Conservation (phyloP, 495 filamentous ascomycete species). For the Lasiosphaeria ovina region DNA sequence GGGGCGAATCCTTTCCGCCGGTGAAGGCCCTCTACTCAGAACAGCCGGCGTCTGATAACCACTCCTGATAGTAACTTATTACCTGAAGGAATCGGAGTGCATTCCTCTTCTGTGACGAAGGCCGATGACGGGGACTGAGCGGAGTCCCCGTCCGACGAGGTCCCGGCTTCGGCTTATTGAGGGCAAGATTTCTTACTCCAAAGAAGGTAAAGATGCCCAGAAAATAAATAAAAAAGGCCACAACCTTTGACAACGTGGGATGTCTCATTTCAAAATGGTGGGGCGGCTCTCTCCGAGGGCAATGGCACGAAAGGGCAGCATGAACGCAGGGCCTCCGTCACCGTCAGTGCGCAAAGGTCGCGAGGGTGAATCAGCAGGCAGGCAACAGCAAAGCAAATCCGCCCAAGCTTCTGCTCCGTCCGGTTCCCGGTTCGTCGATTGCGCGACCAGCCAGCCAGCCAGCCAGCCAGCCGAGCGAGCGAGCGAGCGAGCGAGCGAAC, state of each 20-base stretch:
- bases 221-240: neutral
- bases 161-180: neutral
- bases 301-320: neutral
- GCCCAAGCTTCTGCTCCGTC: slow-evolving; percentile 6
- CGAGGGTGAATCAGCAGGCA: neutral
- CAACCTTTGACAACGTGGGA: neutral
- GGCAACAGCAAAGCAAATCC: neutral
- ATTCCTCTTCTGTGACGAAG: neutral
- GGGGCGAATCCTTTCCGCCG: neutral
- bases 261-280: neutral
- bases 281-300: neutral
- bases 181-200: too few relatives aligned
- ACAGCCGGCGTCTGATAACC: neutral
- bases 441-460: too few relatives aligned
- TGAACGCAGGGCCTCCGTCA: slow-evolving; percentile 2
- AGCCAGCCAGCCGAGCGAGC: too few relatives aligned
- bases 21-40: neutral
- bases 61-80: neutral
- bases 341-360: slow-evolving; percentile 9
- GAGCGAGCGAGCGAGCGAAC: too few relatives aligned
- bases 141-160: neutral
- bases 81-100: neutral
- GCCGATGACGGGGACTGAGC: neutral
- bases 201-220: neutral
- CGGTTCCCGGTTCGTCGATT: neutral